Conservation (phyloP, 2,329 filamentous ascomycete species). For the Torrubiella hemipterigena region DNA sequence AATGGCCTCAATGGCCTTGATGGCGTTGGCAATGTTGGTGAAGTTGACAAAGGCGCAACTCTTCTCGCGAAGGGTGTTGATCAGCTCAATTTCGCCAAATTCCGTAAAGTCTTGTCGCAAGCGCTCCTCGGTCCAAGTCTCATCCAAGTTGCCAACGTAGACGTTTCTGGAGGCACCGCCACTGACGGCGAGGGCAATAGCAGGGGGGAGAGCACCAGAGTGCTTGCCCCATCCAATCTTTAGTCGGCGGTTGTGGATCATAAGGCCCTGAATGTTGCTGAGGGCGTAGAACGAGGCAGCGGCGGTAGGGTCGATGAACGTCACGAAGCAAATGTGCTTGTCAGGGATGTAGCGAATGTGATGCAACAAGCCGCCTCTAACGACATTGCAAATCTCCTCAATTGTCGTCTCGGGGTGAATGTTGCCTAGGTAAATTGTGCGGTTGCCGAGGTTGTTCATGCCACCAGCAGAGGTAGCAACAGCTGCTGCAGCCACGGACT, state of each 20-base stretch:
- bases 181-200: constrained; percentile 90
- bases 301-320: constrained; percentile 96
- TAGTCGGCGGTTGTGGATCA: constrained; percentile 96
- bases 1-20: constrained; percentile 97
- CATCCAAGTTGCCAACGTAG: constrained; percentile 94
- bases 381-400: constrained; percentile 98
- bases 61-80: constrained; percentile 95
- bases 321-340: constrained; percentile 99
- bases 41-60: constrained; percentile 99
- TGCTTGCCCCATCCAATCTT: constrained; percentile 99
- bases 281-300: constrained; percentile 96
- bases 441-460: constrained; percentile 93
- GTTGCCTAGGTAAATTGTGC: constrained; percentile 95
- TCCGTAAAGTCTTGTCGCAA: constrained; percentile 94
- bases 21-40: constrained; percentile 98
- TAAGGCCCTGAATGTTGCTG: constrained; percentile 92
- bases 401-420: constrained; percentile 98
- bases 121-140: constrained; percentile 93
- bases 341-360: constrained; percentile 99
- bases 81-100: constrained; percentile 93
- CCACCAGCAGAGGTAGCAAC: constrained; percentile 94
- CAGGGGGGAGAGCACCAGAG: constrained; percentile 87
- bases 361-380: constrained; percentile 86
- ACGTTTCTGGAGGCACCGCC: constrained; percentile 97
- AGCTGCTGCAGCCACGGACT: constrained; percentile 91